Evolutionary conservation across 106 monocot genomes (phyloP).

Genomic region (Dactylorhiza incarnata): DNA sequence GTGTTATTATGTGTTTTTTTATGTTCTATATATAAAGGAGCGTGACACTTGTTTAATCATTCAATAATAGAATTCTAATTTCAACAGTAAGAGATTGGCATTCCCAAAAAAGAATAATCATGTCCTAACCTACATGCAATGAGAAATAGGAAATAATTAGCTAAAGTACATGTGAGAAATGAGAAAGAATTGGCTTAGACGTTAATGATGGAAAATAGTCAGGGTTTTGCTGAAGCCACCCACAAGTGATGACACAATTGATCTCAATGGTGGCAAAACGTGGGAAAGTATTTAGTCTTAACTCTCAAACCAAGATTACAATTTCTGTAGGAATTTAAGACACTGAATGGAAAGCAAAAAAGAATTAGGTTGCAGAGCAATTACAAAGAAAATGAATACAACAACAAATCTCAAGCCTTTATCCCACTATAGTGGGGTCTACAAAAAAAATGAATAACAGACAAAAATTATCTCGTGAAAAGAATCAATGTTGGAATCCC

Average conservation of each 20-base stretch:
- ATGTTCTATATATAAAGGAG: too few relatives aligned
- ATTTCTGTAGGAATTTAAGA: background rate
- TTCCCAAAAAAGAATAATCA: background rate
- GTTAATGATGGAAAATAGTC: background rate
- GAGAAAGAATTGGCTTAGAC: too few relatives aligned
- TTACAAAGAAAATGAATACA: background rate
- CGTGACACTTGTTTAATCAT: too few relatives aligned
- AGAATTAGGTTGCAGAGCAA: background rate
- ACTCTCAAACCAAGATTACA: background rate
- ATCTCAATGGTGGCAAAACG: background rate
- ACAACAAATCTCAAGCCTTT: too few relatives aligned
- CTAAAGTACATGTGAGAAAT: too few relatives aligned
- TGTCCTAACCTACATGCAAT: too few relatives aligned
- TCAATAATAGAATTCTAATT: too few relatives aligned
- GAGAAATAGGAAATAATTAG: too few relatives aligned
- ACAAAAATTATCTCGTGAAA: background rate
- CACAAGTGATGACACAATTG: background rate
- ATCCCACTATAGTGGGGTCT: too few relatives aligned
- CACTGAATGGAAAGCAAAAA: too few relatives aligned
- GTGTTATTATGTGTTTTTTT: too few relatives aligned
- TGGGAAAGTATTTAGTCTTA: background rate
- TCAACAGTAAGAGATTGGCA: background rate
- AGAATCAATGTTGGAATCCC: background rate
- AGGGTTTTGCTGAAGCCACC: background rate
- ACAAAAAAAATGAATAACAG: background rate